Conservation (phyloP, 495 filamentous ascomycete genomes). For the Parathielavia appendiculata region DNA sequence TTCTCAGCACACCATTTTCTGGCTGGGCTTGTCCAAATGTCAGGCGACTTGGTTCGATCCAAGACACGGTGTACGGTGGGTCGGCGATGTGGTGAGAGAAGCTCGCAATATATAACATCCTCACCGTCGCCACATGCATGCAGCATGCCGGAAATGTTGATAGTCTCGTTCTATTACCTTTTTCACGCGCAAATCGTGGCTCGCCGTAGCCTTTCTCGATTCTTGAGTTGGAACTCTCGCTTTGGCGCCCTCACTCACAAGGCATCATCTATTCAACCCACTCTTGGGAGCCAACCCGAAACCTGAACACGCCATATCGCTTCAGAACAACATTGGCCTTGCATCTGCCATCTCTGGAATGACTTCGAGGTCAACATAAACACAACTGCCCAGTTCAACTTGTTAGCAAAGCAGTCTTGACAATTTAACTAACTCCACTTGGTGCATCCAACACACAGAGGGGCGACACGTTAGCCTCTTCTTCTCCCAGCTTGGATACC, state of each 20-base stretch:
- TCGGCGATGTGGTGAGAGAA: neutral
- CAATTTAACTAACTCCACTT: too few species aligned
- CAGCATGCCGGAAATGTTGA: neutral
- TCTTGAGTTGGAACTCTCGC: too few species aligned
- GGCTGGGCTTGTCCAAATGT: constrained; percentile 1
- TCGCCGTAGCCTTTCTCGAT: neutral
- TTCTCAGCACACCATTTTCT: constrained; percentile 14
- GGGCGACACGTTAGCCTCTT: too few species aligned
- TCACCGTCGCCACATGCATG: neutral
- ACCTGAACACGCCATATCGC: too few species aligned
- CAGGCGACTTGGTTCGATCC: constrained; percentile 1
- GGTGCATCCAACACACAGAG: too few species aligned
- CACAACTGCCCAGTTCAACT: too few species aligned
- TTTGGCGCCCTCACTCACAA: constrained; percentile 17
- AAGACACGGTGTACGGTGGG: neutral
- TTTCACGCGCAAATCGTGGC: neutral
- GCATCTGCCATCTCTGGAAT: too few species aligned
- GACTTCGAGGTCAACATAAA: too few species aligned
- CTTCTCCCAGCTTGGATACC: too few species aligned
- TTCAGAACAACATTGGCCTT: too few species aligned
- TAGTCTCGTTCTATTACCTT: neutral
- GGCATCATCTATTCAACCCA: constrained; percentile 4
- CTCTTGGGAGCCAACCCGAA: too few species aligned
- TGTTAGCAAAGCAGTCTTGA: too few species aligned
- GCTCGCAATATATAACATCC: neutral